Conservation (phyloP, 1,284 basidiomycete genomes). For the Boletus mariae region DNA sequence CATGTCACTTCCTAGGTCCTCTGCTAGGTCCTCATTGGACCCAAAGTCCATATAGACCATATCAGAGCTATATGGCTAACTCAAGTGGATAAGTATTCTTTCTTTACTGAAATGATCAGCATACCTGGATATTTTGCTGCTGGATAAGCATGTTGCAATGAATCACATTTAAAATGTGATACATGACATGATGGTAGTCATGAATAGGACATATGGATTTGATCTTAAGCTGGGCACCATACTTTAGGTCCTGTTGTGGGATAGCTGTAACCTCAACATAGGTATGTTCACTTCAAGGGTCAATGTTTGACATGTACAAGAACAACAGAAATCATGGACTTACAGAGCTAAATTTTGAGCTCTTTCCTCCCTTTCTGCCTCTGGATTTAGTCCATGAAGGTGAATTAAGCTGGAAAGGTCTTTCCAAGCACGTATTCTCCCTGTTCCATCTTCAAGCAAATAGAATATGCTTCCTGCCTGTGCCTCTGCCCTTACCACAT, state of each 20-base stretch:
- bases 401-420: not conserved
- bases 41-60: not conserved
- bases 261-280: constrained; percentile 18
- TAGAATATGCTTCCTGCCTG: constrained; percentile 2
- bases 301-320: not conserved
- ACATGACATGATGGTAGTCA: constrained; percentile 27
- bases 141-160: constrained; percentile 6
- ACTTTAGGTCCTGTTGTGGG: not conserved
- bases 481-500: constrained; percentile 14
- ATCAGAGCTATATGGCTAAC: constrained; percentile 7
- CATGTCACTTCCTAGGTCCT: not conserved
- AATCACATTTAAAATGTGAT: constrained; percentile 26
- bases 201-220: constrained; percentile 11
- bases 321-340: constrained; percentile 1
- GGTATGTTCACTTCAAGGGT: constrained; percentile 15
- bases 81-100: not conserved
- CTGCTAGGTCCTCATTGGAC: not conserved
- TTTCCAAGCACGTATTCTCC: constrained; percentile 19
- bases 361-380: constrained; percentile 16
- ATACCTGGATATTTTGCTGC: constrained; percentile 10
- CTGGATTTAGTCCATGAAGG: not conserved
- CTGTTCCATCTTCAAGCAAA: constrained; percentile 31
- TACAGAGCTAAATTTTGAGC: constrained; percentile 12
- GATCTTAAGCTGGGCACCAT: constrained; percentile 10
- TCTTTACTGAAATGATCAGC: not conserved